Percentiles rank a stretch among this genome's conserved stretches.
Conservation (phyloP, 805 yeast species). For the Candida ficus region DNA sequence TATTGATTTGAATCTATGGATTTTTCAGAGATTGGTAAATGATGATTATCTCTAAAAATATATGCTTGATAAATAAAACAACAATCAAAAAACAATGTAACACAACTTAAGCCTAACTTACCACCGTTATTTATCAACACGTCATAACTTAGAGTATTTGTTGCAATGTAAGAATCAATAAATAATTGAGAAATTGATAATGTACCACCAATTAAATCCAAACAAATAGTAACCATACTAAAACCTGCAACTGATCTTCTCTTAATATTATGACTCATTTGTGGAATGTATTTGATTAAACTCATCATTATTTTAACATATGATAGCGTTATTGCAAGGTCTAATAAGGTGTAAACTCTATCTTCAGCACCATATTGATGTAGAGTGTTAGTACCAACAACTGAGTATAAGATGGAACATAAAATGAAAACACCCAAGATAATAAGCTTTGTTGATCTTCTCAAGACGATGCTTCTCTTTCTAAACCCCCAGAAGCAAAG, state of each 20-base stretch:
- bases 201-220: conserved; percentile 34
- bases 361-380: conserved; percentile 3
- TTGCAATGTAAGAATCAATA: conserved; percentile 22
- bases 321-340: conserved; percentile 31
- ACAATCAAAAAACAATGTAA: conserved; percentile 33
- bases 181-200: conserved; percentile 21
- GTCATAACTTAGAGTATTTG: conserved; percentile 21
- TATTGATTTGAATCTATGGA: too few species aligned
- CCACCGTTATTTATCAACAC: conserved; percentile 32
- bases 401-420: conserved; percentile 6
- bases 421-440: conserved; percentile 8
- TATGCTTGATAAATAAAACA: conserved; percentile 35
- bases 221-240: conserved; percentile 50
- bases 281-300: conserved; percentile 63
- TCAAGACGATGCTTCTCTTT: conserved; percentile 14
- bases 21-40: background rate
- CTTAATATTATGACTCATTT: conserved; percentile 71
- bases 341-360: conserved; percentile 22
- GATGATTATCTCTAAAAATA: conserved; percentile 12
- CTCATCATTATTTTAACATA: conserved; percentile 45
- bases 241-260: conserved; percentile 83
- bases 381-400: conserved; percentile 10
- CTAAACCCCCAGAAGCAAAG: conserved; percentile 27
- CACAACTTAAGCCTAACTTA: conserved; percentile 34
- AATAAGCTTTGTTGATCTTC: conserved; percentile 18